Base-by-base conservation (phyloP, 768 basidiomycete species). In the Russula sp. region DNA sequence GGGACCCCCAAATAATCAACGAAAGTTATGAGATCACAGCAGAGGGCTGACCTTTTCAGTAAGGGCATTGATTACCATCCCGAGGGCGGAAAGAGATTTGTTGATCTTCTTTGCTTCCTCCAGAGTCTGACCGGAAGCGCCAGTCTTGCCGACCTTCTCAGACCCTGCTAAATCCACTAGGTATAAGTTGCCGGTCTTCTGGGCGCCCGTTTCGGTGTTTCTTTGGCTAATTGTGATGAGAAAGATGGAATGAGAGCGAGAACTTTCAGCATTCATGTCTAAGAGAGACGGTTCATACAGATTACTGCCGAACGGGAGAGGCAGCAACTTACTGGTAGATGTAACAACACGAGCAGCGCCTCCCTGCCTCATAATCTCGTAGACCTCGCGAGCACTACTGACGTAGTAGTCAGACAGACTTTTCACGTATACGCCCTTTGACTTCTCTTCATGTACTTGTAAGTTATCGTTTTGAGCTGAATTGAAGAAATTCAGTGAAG, bases 61-160 rank as follows among this genome's bases (percentile, higher is more conserved):
- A 65, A 99, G 76, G 5, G 96, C 94, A 69, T 99, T 99, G 71
- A 99, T 99, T 70, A 99, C 97, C 94, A 98, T 98, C 41, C 97
- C 97, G 65, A 99, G 82, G 11, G 97, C 97, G 18, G 93, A 96
- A 32, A 99, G 77, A 34, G 90, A 93, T 75, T 99, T 99, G 79
- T 99, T 99, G 77, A 99, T 99, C 81, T 99, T 99, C 85, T 99
- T 99, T 14, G 97, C 97, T 75, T 99, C 97, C 74, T 99, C 97
- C 8, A 99, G 77, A 29, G 97, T 99, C 73, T 99, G 98, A 1
- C 97, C 97, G 2, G 95, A 98, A 54, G 97, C 97, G 20, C 97
- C 97, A 45, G 97, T 99, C 80, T 99, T 99, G 51, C 96, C 96
- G 59, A 99, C 95, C 76, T 99, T 99, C 75, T 99, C 97, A 22